phyloP scores from a whole-genome alignment of 208 protist genomes.

The Acanthamoeba sp. region DNA sequence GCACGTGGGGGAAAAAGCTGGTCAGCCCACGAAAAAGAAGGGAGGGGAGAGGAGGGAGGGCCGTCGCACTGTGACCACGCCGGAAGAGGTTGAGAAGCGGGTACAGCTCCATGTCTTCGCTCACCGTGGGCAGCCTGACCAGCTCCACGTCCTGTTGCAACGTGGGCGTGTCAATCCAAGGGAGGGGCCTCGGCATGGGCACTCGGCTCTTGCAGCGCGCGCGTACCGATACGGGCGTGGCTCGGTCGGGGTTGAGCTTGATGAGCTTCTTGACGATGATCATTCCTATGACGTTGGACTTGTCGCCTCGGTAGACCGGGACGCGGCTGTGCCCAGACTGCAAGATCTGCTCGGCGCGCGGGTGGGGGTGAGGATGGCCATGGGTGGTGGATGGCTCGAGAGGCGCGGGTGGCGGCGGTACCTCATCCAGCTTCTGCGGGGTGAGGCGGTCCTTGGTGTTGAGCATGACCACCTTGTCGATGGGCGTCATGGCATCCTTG shows the following conservation, averaged over 20 bases:
- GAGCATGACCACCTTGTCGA: conserved; percentile 85
- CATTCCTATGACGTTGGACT: conserved; percentile 91
- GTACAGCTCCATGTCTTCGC: conserved; percentile 72
- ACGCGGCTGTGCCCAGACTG: conserved; percentile 90
- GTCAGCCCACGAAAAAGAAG: not conserved
- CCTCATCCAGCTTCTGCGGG: conserved; percentile 41
- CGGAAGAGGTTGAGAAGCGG: conserved; percentile 80
- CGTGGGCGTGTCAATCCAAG: not conserved
- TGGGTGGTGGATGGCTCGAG: no score
- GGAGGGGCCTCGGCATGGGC: not conserved
- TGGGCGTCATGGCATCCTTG: conserved; percentile 80
- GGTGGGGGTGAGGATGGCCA: not conserved
- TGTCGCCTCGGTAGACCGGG: conserved; percentile 91
- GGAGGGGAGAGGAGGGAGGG: not conserved
- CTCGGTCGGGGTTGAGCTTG: conserved; percentile 80
- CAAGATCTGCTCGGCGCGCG: conserved; percentile 82
- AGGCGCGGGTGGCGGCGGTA: not conserved
- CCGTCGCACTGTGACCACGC: conserved; percentile 41
- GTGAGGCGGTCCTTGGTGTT: conserved; percentile 48
- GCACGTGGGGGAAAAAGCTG: no score
- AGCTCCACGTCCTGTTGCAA: conserved; percentile 50
- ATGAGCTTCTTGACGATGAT: conserved; percentile 93
- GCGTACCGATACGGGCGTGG: not conserved
- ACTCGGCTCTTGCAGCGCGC: not conserved
- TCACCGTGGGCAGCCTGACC: conserved; percentile 36